A percentile compares a stretch with the other conserved stretches of the same genome.
Conservation (phyloP, 2,329 filamentous ascomycete species). For the Colletotrichum gigasporum region DNA sequence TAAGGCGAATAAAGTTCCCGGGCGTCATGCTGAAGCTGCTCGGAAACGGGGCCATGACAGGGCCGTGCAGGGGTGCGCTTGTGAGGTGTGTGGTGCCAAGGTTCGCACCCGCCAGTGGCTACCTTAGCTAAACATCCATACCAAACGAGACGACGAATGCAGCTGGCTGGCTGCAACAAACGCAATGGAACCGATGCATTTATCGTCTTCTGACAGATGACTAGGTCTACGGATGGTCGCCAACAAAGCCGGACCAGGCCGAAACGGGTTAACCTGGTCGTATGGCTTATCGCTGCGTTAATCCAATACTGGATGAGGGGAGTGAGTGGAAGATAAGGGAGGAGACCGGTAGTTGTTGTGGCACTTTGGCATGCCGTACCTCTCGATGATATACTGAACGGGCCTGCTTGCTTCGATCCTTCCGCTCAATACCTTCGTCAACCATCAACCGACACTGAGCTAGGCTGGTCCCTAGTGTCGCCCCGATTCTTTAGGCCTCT, state of each 20-base stretch:
- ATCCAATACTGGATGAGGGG: background rate
- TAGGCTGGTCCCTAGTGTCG: slow-evolving; percentile 1
- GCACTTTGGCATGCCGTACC: background rate
- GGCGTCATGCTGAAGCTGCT: background rate
- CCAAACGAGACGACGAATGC: background rate
- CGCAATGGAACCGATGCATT: background rate
- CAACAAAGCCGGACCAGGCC: background rate
- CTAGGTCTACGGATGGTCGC: background rate
- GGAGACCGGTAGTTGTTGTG: background rate
- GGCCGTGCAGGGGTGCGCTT: background rate
- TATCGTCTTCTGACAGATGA: background rate
- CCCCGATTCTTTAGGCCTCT: background rate
- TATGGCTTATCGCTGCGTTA: background rate
- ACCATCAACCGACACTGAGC: background rate
- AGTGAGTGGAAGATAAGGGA: too few species aligned
- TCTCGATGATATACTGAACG: background rate
- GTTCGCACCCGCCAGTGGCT: too few species aligned
- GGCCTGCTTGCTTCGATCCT: background rate
- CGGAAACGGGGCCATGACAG: slow-evolving; percentile 3
- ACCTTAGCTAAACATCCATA: too few species aligned
- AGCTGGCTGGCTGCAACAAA: background rate
- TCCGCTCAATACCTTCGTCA: background rate
- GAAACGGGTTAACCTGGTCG: background rate
- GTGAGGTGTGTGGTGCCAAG: background rate
- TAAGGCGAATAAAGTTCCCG: background rate